Evolutionary conservation across 306 rosid genomes (phyloP).

Genomic region (Quercus gilva): DNA sequence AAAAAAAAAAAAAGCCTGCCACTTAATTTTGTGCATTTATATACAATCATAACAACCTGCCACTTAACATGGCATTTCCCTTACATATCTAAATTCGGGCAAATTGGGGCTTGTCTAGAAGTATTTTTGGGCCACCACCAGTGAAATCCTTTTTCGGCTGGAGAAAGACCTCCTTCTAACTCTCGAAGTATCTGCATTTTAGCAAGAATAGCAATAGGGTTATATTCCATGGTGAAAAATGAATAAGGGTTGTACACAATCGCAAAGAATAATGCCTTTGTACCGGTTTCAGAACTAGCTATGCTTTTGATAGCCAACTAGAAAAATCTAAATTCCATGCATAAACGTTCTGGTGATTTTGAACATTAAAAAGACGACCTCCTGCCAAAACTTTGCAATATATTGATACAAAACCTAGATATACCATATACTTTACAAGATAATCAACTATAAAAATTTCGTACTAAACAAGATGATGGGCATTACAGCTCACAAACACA

Average conservation of each 20-base stretch:
- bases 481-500: background rate
- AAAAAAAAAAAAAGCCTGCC: no score
- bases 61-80: no score
- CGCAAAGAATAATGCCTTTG: no score
- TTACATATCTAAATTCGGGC: accelerated
- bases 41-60: no score
- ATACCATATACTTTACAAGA: background rate
- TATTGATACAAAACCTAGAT: background rate
- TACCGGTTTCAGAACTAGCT: accelerated
- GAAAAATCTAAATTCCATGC: background rate
- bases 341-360: background rate
- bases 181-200: constrained; percentile 34
- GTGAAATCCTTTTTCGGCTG: no score
- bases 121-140: accelerated
- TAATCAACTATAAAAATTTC: background rate
- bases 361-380: background rate
- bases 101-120: no score
- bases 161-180: constrained; percentile 33
- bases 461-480: background rate
- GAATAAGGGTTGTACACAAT: no score
- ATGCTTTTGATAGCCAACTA: no score
- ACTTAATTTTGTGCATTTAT: no score
- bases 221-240: background rate
- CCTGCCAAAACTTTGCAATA: background rate
- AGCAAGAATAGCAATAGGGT: background rate